A percentile compares a stretch with the other conserved stretches of the same genome.
phyloP scores from a whole-genome alignment of 441 rosid genomes.

The Pelargonium citronellum region DNA sequence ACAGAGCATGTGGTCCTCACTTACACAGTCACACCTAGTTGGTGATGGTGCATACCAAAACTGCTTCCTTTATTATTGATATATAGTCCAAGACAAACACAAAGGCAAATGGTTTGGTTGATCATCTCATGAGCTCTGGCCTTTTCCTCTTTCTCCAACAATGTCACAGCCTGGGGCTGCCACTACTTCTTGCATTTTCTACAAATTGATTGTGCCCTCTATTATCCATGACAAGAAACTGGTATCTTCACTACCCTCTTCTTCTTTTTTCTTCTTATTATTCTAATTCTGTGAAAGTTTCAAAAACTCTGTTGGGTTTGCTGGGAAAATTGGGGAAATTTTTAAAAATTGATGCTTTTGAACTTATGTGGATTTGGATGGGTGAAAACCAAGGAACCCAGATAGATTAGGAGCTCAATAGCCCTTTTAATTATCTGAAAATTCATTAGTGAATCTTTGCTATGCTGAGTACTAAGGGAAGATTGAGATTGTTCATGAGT shows the following conservation, averaged over 20 bases:
- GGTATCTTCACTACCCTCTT: background rate
- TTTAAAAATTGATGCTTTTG: background rate
- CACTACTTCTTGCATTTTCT: conserved; percentile 9
- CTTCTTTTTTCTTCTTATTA: background rate
- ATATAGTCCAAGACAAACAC: conserved; percentile 8
- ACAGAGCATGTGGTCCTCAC: conserved; percentile 7
- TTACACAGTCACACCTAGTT: background rate
- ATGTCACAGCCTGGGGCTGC: conserved; percentile 8
- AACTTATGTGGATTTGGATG: background rate
- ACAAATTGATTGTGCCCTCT: conserved; percentile 10
- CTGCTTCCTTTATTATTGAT: background rate
- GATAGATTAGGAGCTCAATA: background rate
- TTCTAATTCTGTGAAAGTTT: background rate
- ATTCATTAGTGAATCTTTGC: background rate
- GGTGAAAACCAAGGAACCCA: conserved; percentile 4
- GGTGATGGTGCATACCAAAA: conserved; percentile 9
- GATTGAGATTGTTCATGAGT: conserved; percentile 3
- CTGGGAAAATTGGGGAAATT: background rate
- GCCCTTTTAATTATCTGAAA: conserved; percentile 3
- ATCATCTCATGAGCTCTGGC: conserved; percentile 9
- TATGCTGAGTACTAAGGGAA: background rate
- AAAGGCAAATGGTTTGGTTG: background rate
- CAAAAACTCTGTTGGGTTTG: background rate
- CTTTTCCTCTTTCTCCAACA: background rate
- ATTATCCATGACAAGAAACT: conserved; percentile 10